Percentiles rank a stretch among this genome's conserved stretches.
These are phyloP conservation scores for Pyrenophora seminiperda DNA, from an alignment of 2,329 filamentous ascomycete genomes.

Conservation along the genomic window DNA sequence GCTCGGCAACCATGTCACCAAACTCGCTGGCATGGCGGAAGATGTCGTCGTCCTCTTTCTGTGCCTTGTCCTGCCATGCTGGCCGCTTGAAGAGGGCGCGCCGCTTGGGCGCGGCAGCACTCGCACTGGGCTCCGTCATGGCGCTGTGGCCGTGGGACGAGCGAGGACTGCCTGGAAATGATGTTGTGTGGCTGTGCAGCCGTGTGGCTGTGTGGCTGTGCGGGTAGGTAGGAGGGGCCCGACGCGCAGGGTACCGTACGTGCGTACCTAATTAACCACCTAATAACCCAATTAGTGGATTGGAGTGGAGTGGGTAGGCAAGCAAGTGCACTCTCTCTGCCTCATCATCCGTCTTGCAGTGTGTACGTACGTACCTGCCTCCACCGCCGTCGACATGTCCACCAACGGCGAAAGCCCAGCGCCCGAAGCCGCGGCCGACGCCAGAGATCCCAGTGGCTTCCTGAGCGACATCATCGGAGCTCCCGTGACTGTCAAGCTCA, in stretches of 20 bases:
- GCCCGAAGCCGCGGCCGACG: slow-evolving; percentile 67
- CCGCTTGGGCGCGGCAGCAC: slow-evolving; percentile 45
- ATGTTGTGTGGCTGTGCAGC: not conserved
- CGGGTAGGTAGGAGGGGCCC: too few species aligned
- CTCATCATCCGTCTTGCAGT: slow-evolving; percentile 5
- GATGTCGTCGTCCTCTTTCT: slow-evolving; percentile 45
- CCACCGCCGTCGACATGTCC: slow-evolving; percentile 22
- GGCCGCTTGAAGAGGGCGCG: slow-evolving; percentile 63
- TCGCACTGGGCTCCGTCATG: slow-evolving; percentile 34
- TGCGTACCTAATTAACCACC: too few species aligned
- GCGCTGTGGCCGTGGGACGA: slow-evolving; percentile 23
- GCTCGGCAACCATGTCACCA: slow-evolving; percentile 46
- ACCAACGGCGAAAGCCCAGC: slow-evolving; percentile 67
- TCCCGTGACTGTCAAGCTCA: slow-evolving; percentile 93
- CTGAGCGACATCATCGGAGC: slow-evolving; percentile 93
- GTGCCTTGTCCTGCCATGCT: slow-evolving; percentile 52
- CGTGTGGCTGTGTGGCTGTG: too few species aligned
- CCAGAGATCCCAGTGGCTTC: slow-evolving; percentile 92
- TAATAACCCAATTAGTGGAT: too few species aligned
- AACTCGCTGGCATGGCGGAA: slow-evolving; percentile 53
- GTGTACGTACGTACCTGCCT: too few species aligned
- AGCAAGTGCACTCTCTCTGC: slow-evolving; percentile 1
- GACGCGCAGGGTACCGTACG: too few species aligned
- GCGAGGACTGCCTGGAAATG: not conserved
- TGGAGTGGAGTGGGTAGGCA: not conserved